These are phyloP conservation scores for Brassica hybrid DNA, from an alignment of 441 rosid genomes.

Conservation along the genomic window DNA sequence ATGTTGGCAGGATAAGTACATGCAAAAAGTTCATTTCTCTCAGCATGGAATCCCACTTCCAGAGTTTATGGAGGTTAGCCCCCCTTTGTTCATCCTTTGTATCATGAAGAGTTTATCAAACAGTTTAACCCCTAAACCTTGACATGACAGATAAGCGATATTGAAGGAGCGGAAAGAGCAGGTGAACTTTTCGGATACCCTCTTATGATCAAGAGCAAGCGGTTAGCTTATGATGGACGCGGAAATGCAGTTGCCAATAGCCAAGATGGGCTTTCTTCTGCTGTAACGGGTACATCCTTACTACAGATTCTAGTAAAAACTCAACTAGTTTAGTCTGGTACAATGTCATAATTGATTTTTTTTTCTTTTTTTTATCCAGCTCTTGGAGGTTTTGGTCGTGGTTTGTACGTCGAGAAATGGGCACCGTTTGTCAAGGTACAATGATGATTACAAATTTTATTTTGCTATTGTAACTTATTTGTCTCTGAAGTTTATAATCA, in stretches of 20 bases:
- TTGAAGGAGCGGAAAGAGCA: constrained; percentile 75
- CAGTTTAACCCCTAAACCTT: constrained; percentile 18
- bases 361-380: constrained; percentile 46
- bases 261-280: constrained; percentile 74
- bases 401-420: constrained; percentile 93
- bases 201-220: constrained; percentile 91
- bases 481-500: constrained; percentile 8
- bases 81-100: constrained; percentile 27
- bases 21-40: constrained; percentile 92
- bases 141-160: constrained; percentile 66
- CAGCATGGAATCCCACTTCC: constrained; percentile 85
- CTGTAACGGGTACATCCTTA: constrained; percentile 62
- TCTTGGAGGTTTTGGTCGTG: constrained; percentile 84
- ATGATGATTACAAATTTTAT: background rate
- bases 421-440: constrained; percentile 81
- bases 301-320: background rate
- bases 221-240: constrained; percentile 97
- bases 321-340: constrained; percentile 5
- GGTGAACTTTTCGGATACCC: constrained; percentile 84
- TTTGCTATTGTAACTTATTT: background rate
- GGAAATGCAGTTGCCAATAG: constrained; percentile 96
- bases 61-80: constrained; percentile 91
- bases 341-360: background rate
- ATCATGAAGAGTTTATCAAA: constrained; percentile 5
- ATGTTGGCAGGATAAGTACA: constrained; percentile 84